These are phyloP conservation scores for Monilinia fructigena DNA, from an alignment of 2,329 filamentous ascomycete species.

Conservation along the genomic window DNA sequence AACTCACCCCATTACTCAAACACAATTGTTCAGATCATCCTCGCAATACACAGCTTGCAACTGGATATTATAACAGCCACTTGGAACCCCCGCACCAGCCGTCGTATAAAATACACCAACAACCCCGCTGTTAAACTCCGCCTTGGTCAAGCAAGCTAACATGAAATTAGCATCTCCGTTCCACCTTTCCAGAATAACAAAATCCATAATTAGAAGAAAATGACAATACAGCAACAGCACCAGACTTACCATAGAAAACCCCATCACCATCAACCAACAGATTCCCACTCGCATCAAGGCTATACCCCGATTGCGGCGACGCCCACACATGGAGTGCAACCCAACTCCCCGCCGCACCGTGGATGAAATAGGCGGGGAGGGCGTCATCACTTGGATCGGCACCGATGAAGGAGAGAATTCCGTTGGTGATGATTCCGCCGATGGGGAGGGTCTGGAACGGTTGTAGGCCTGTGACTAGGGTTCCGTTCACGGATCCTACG, in stretches of 20 bases:
- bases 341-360: not conserved
- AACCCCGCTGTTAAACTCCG: not conserved
- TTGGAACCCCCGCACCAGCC: not conserved
- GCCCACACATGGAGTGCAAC: not conserved
- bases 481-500: not conserved
- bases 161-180: not conserved
- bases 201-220: not conserved
- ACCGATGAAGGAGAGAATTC: not conserved
- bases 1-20: not conserved
- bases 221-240: not conserved
- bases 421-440: conserved; percentile 1
- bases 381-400: not conserved
- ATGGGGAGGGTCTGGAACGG: conserved; percentile 2
- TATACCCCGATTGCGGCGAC: conserved; percentile 1
- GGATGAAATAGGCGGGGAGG: conserved; percentile 1
- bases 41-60: conserved; percentile 12
- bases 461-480: not conserved
- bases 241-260: not conserved
- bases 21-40: not conserved
- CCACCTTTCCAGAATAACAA: not conserved
- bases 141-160: not conserved
- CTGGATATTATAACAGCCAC: conserved; percentile 11
- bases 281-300: not conserved
- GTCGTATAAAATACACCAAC: conserved; percentile 11
- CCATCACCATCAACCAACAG: conserved; percentile 4